Evolutionary conservation across 139 green algal genomes (phyloP), one percentile per base, ranked within the genome.

Genomic region (Chloropicon primus): DNA sequence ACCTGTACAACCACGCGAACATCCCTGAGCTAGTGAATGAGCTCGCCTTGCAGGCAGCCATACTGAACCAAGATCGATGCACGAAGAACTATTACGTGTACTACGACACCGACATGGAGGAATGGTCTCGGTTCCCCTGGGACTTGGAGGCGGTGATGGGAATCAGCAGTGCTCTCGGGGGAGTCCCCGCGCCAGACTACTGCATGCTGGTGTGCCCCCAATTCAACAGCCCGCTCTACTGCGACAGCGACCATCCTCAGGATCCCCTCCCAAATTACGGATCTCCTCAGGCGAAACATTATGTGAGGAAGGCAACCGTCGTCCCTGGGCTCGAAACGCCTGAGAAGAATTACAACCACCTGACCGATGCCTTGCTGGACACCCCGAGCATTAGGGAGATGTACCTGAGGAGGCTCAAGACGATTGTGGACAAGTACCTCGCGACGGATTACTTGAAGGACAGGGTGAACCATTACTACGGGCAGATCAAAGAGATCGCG

Each of bases 71-170:
- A 82, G 93, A 97, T 82, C 80, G 93, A 5, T 97, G 93, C 88
- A 94, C 91, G 72, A 97, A 96, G 80, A 97, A 97, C 82, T 97
- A 91, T 81, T 92, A 87, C 77, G 76, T 95, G 29, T 95, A 94
- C 83, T 78, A 77, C 2, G 78, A 96, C 80, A 79, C 85, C 0
- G 41, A 62, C 41, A 5, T 71, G 28, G 0, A 84, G 41, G 41
- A 62, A 17, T 62, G 41, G 41, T n/a, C 10, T 17, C 5, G 41
- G 41, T 71, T 96, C 23, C 82, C 92, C 1, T 94, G 90, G 83
- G 91, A 96, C 72, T 73, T 92, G 25, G 90, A 96, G 76, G 78
- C 73, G 1, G 81, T 82, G 0, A 87, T 96, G 62, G 88, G 86
- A 3, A 89, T 85, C 72, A 83, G 88, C 79, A 88, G 89, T 72